Evolutionary conservation across 1,284 basidiomycete genomes (phyloP).

Genomic region (Cronartium ribicola): DNA sequence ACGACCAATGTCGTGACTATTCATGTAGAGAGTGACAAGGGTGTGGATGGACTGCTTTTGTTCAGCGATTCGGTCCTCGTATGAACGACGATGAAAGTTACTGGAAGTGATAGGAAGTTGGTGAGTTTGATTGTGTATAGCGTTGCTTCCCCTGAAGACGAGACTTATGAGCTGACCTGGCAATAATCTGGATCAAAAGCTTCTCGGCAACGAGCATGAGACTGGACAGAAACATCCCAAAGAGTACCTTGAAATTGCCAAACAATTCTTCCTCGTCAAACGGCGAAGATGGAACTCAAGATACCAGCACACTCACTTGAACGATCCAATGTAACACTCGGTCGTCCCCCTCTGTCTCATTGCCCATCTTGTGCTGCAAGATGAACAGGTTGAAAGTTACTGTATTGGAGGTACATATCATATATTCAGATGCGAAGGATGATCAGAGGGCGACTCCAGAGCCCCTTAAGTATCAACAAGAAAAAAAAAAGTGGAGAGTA

Average conservation of each 20-base stretch:
- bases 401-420: conserved; percentile 43
- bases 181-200: conserved; percentile 78
- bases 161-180: conserved; percentile 48
- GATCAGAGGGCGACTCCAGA: conserved; percentile 18
- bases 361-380: conserved; percentile 40
- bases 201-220: conserved; percentile 75
- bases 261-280: neutral
- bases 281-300: neutral
- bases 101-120: neutral
- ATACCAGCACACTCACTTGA: neutral
- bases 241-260: conserved; percentile 54
- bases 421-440: neutral
- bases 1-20: conserved; percentile 59
- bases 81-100: conserved; percentile 82
- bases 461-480: conserved; percentile 31
- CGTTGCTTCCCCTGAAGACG: neutral
- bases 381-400: conserved; percentile 43
- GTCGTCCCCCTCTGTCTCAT: neutral
- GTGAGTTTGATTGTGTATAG: neutral
- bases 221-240: conserved; percentile 69
- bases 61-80: conserved; percentile 72
- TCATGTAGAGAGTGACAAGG: conserved; percentile 70
- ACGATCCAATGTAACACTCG: conserved; percentile 1
- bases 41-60: conserved; percentile 74
- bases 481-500: neutral